Evolutionary conservation across 1,284 basidiomycete genomes (phyloP), one percentile per base, ranked within the genome.

Genomic region (Mycena citricolor): DNA sequence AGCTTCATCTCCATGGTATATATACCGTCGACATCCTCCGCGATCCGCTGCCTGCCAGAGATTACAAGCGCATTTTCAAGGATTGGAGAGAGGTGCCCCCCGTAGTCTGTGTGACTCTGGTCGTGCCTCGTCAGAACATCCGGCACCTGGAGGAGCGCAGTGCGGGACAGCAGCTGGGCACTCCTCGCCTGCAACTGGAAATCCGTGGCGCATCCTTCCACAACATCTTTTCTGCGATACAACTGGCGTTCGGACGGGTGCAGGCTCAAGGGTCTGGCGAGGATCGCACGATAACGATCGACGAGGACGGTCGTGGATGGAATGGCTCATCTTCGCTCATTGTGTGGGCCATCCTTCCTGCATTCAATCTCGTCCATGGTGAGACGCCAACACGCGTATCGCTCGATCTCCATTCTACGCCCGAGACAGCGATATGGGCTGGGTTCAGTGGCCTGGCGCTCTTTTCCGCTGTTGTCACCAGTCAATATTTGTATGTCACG

Each of bases 161-260:
- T 16, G 34, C 51, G 4, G 20, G 7, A 8, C 53, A 63, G 8
- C 17, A 46, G 11, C 44, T 59, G 0, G 57, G 60, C 11, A 67
- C 65, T 0, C 73, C 74, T 1, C 43, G 66, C 8, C 57, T 76
- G 4, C 59, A 64, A 25, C 71, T 69, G 45, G 58, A 65, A 13
- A 45, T 69, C 26, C 39, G 49, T 14, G 60, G 51, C 5, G 2
- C 25, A 8, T 28, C 8, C 0, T 43, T 52, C 2, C 56, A 63
- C 41, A 71, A 69, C 43, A 57, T 61, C 2, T 72, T 72, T 42
- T 58, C 62, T 5, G 54, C 61, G 7, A 55, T 72, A 28, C 66
- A 63, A 16, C 55, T 60, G 1, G 55, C 54, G 5, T 70, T 69
- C 28, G 75, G 74, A 21, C 60, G 50, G 3, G 43, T 67, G 3